A percentile compares a stretch with the other conserved stretches of the same genome.
These are phyloP conservation scores for Peronospora farinosa DNA, from an alignment of 352 stramenopile genomes.

Conservation along the genomic window DNA sequence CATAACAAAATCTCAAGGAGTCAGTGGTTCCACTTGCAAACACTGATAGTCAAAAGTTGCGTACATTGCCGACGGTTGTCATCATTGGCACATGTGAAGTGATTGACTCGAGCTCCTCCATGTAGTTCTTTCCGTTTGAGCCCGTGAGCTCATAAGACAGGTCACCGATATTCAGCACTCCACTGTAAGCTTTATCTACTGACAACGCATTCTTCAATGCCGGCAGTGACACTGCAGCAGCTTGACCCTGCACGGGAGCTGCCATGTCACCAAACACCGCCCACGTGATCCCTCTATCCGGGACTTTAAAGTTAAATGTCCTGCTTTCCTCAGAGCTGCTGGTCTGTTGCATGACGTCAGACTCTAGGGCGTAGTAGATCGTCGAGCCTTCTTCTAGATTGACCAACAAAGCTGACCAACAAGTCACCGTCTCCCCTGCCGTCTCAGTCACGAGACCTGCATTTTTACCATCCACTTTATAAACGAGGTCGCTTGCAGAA, in stretches of 20 bases:
- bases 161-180: conserved; percentile 70
- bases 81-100: conserved; percentile 63
- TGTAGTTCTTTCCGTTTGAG: conserved; percentile 59
- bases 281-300: conserved; percentile 47
- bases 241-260: conserved; percentile 43
- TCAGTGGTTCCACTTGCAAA: neutral
- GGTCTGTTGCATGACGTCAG: conserved; percentile 11
- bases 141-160: conserved; percentile 62
- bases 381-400: conserved; percentile 39
- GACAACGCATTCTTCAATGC: conserved; percentile 49
- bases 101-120: conserved; percentile 59
- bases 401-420: conserved; percentile 54
- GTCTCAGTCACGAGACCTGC: conserved; percentile 47
- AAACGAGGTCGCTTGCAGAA: conserved; percentile 31
- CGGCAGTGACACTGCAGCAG: conserved; percentile 52
- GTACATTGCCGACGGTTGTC: conserved; percentile 68
- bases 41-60: conserved; percentile 8
- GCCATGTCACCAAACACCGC: conserved; percentile 72
- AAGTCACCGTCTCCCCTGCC: conserved; percentile 30
- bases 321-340: conserved; percentile 3
- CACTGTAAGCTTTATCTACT: conserved; percentile 34
- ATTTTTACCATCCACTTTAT: conserved; percentile 29
- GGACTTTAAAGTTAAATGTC: conserved; percentile 44
- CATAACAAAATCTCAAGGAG: no score
- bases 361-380: conserved; percentile 57